A percentile compares a stretch with the other conserved stretches of the same genome.
phyloP scores from a whole-genome alignment of 345 rosid species.

The Ricinus communis region DNA sequence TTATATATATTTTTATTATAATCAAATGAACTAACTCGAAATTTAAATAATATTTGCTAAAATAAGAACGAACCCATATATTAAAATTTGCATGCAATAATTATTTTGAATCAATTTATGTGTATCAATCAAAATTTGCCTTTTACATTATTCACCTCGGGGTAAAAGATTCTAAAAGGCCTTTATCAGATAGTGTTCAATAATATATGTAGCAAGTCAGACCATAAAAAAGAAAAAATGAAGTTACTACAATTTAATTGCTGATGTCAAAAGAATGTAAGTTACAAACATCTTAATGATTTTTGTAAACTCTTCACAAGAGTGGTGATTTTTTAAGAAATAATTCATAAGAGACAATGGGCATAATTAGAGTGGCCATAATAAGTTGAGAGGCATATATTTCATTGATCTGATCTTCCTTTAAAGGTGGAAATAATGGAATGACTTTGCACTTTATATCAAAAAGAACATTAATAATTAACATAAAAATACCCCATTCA shows the following conservation, averaged over 20 bases:
- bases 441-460: background rate
- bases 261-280: constrained; percentile 1
- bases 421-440: background rate
- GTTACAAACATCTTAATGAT: constrained; percentile 15
- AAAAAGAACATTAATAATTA: constrained; percentile 1
- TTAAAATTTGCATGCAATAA: too few relatives aligned
- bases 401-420: background rate
- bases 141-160: too few relatives aligned
- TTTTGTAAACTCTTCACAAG: constrained; percentile 13
- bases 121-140: too few relatives aligned
- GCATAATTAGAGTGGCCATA: constrained; percentile 30
- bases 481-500: background rate
- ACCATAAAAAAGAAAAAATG: too few relatives aligned
- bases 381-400: constrained; percentile 8
- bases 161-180: too few relatives aligned
- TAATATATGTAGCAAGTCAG: too few relatives aligned
- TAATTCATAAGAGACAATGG: constrained; percentile 26
- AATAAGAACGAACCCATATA: too few relatives aligned
- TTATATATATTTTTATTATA: too few relatives aligned
- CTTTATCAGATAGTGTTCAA: too few relatives aligned
- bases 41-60: too few relatives aligned
- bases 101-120: too few relatives aligned
- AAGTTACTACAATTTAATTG: background rate
- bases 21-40: too few relatives aligned
- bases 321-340: constrained; percentile 30